phyloP scores from a whole-genome alignment of 1,284 basidiomycete species.

The Anthracocystis panici-leucophaei region DNA sequence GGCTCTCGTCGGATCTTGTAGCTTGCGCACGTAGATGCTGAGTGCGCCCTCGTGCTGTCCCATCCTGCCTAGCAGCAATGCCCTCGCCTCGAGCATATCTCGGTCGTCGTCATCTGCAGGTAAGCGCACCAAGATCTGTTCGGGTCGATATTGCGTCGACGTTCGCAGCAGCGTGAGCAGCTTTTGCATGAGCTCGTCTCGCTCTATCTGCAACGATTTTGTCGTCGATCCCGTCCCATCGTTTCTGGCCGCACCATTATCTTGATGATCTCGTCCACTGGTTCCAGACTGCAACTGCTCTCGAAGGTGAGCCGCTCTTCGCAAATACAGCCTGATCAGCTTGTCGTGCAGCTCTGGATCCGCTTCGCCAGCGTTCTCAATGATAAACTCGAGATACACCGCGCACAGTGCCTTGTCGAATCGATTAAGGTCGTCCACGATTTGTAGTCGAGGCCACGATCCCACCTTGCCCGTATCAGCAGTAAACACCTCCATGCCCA shows the following conservation, averaged over 20 bases:
- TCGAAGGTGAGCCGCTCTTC: constrained; percentile 72
- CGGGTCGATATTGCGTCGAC: constrained; percentile 80
- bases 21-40: constrained; percentile 87
- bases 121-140: constrained; percentile 81
- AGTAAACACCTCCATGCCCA: constrained; percentile 91
- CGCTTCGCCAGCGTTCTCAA: constrained; percentile 79
- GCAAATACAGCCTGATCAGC: constrained; percentile 84
- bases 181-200: constrained; percentile 75
- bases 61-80: constrained; percentile 87
- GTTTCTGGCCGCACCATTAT: not conserved
- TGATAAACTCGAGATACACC: constrained; percentile 87
- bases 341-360: constrained; percentile 84
- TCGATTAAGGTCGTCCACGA: constrained; percentile 75
- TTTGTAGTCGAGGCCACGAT: constrained; percentile 71
- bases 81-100: constrained; percentile 78
- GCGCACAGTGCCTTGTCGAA: constrained; percentile 76
- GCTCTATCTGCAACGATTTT: constrained; percentile 34
- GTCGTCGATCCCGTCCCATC: not conserved
- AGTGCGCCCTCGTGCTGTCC: constrained; percentile 92
- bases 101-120: constrained; percentile 82
- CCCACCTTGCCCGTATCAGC: constrained; percentile 83
- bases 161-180: constrained; percentile 82
- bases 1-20: constrained; percentile 84
- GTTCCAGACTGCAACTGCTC: constrained; percentile 10
- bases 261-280: not conserved